Evolutionary conservation across 2,329 filamentous ascomycete genomes (phyloP).

Genomic region (Talaromyces albobiverticillius): DNA sequence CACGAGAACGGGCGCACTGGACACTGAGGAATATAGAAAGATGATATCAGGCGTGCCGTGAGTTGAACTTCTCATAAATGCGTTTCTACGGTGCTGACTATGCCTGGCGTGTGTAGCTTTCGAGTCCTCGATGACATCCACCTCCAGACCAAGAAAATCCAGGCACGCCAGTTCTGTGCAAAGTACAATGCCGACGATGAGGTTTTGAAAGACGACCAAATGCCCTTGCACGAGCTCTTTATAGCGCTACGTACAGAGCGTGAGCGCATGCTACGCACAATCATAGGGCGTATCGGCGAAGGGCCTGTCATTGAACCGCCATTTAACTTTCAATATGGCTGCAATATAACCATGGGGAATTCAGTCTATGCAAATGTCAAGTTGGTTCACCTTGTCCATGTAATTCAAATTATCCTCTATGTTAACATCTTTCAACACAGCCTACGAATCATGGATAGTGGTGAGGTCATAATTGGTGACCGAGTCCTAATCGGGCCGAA

Average conservation of each 20-base stretch:
- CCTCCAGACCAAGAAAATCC: constrained; percentile 15
- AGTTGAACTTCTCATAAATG: background rate
- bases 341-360: constrained; percentile 60
- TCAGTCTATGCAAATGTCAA: constrained; percentile 52
- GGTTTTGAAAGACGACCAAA: constrained; percentile 10
- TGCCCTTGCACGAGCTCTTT: constrained; percentile 15
- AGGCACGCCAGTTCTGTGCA: constrained; percentile 16
- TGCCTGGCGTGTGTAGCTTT: constrained; percentile 15
- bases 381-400: constrained; percentile 3
- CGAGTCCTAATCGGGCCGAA: constrained; percentile 50
- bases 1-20: constrained; percentile 3
- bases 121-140: constrained; percentile 11
- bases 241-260: constrained; percentile 12
- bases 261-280: constrained; percentile 15
- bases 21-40: constrained; percentile 13
- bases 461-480: constrained; percentile 49
- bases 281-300: constrained; percentile 16
- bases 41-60: constrained; percentile 16
- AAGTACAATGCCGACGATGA: constrained; percentile 17
- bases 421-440: constrained; percentile 8
- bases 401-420: background rate
- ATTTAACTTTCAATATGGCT: constrained; percentile 62
- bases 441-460: constrained; percentile 45
- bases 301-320: constrained; percentile 55
- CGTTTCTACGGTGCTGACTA: too few species aligned